phyloP scores from a whole-genome alignment of 805 yeast species.

The Candida ovalis region DNA sequence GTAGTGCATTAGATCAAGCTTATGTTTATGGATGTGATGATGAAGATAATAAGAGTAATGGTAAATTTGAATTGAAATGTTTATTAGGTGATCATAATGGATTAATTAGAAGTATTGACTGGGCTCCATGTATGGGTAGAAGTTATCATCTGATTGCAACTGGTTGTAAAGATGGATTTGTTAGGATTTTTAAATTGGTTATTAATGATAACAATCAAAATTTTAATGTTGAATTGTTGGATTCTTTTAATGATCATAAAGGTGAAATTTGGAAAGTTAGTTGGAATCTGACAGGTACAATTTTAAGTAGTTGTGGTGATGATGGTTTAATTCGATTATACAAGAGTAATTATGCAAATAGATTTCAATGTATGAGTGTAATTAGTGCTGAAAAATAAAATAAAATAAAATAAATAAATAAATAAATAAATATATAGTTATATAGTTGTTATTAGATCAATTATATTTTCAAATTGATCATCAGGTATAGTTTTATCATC shows the following conservation, averaged over 20 bases:
- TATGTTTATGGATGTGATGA: constrained; percentile 57
- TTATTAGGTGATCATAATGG: constrained; percentile 82
- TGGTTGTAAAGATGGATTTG: constrained; percentile 91
- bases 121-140: constrained; percentile 98
- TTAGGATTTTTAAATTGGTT: constrained; percentile 74
- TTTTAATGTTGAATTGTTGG: constrained; percentile 24
- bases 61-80: constrained; percentile 51
- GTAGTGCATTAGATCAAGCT: constrained; percentile 85
- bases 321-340: constrained; percentile 90
- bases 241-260: constrained; percentile 30
- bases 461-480: constrained; percentile 13
- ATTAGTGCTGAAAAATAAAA: constrained; percentile 42
- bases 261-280: constrained; percentile 88
- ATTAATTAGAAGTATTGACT: constrained; percentile 78
- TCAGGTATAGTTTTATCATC: constrained; percentile 10
- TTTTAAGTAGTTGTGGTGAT: constrained; percentile 90
- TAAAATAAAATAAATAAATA: background rate
- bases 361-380: constrained; percentile 89
- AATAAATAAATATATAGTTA: background rate
- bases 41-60: constrained; percentile 38
- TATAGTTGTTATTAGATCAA: constrained; percentile 15
- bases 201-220: constrained; percentile 33
- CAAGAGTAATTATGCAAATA: constrained; percentile 82
- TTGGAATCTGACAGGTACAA: constrained; percentile 94
- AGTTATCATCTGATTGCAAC: constrained; percentile 87